Percentiles rank a stretch among this genome's conserved stretches.
phyloP scores from a whole-genome alignment of 2,329 filamentous ascomycete species.

The Pseudocercospora fuligena region DNA sequence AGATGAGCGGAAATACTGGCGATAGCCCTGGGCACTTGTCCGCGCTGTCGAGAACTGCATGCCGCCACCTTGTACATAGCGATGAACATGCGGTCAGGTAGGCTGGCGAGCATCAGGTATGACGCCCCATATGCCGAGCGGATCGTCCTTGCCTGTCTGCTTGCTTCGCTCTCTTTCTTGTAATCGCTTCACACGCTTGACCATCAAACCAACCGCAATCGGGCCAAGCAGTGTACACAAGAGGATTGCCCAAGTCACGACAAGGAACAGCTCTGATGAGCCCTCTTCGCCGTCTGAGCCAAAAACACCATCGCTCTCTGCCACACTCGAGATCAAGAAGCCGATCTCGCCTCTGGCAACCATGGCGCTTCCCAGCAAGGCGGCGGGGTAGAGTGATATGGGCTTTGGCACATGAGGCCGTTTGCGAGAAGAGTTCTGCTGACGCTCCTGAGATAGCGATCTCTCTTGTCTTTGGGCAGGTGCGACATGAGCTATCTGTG shows the following conservation, averaged over 20 bases:
- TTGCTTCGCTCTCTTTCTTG: constrained; percentile 32
- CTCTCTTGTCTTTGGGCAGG: not conserved
- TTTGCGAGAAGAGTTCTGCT: constrained; percentile 6
- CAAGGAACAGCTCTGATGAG: constrained; percentile 56
- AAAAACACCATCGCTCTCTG: constrained; percentile 61
- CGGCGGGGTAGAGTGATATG: constrained; percentile 68
- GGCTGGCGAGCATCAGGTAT: not conserved
- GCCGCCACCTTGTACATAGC: not conserved
- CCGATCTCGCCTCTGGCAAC: constrained; percentile 79
- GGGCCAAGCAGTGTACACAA: constrained; percentile 62
- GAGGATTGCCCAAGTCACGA: constrained; percentile 60
- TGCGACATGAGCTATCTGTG: not conserved
- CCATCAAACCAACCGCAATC: constrained; percentile 56
- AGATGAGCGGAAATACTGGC: constrained; percentile 40
- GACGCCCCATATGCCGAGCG: constrained; percentile 26
- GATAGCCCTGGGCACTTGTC: not conserved
- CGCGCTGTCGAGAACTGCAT: not conserved
- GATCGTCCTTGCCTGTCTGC: constrained; percentile 23
- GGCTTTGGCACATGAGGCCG: constrained; percentile 49
- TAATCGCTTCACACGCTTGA: constrained; percentile 52
- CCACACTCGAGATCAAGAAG: constrained; percentile 73
- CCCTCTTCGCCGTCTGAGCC: constrained; percentile 26
- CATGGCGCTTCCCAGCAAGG: constrained; percentile 72
- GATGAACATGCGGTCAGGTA: not conserved
- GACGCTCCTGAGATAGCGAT: not conserved